Percentiles rank a stretch among this genome's conserved stretches.
phyloP scores from a whole-genome alignment of 2,329 filamentous ascomycete species.

The Cladosporium colombiae region DNA sequence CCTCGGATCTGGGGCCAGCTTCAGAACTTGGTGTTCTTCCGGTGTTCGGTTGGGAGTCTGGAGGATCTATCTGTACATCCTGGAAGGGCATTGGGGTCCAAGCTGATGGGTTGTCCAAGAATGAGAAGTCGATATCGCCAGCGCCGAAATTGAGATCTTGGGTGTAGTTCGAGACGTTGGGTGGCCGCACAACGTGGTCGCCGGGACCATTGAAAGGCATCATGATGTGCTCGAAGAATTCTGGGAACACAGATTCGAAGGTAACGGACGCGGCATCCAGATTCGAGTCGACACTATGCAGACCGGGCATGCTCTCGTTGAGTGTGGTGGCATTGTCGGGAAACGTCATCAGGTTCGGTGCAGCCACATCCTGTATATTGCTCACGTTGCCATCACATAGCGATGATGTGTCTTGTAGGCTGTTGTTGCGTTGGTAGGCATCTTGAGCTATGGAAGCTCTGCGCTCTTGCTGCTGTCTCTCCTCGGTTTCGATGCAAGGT shows the following conservation, averaged over 20 bases:
- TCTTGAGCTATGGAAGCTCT: slow-evolving; percentile 5
- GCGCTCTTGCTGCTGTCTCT: slow-evolving; percentile 21
- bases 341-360: slow-evolving; percentile 15
- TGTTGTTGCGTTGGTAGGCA: background rate
- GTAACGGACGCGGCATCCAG: background rate
- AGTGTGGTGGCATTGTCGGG: background rate
- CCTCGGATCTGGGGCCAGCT: slow-evolving; percentile 26
- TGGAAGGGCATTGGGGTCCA: slow-evolving; percentile 12
- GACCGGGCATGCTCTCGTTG: background rate
- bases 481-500: slow-evolving; percentile 28
- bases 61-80: background rate
- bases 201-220: slow-evolving; percentile 26
- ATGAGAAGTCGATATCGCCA: slow-evolving; percentile 31
- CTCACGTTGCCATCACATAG: background rate
- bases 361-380: slow-evolving; percentile 8
- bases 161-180: slow-evolving; percentile 31
- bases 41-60: background rate
- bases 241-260: slow-evolving; percentile 27
- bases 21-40: slow-evolving; percentile 13
- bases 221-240: slow-evolving; percentile 35
- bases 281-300: background rate
- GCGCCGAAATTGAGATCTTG: slow-evolving; percentile 29
- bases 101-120: slow-evolving; percentile 23
- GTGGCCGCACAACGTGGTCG: slow-evolving; percentile 22
- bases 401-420: slow-evolving; percentile 13